Base-by-base conservation (phyloP, 345 rosid species). In the Brassica carinata region DNA sequence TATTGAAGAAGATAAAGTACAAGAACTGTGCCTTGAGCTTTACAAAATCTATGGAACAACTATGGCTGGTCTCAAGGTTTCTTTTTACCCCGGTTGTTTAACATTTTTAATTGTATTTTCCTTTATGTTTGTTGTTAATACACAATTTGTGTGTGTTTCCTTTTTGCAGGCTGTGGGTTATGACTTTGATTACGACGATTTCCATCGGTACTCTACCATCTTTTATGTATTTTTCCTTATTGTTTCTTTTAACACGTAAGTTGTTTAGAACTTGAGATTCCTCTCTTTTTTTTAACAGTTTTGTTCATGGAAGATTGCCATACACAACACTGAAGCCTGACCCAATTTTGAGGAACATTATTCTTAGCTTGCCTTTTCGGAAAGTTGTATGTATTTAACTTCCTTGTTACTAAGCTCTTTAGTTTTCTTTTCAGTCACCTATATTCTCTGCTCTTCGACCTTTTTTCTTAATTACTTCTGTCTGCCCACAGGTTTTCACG, bases 1-100 rank as follows among this genome's bases (percentile, higher is more conserved):
- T 45, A 76, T 93, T 2, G 90, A 90, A 75, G 83, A 81, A 81
- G 86, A 81, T 74, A 86, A 75, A 78, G 88, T 95, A 40, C 86
- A 87, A 40, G 93, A 89, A 73, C 69, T 93, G 64, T 91, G 96
- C 63, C 72, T 78, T 69, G 84, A 91, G 0, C 85, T 93, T 77
- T 95, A 95, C 75, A 90, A 89, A 85, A 73, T 88, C 77, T 96
- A 90, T 83, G 99, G 99, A 18, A 96, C 99, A 34, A 92, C 98
- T 72, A 86, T 93, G 99, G 97, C 99, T 82, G 99, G 99, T 79
- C 93, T 96, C 71, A 86, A 83, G 94, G 99, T 93, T 85, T 76
- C 64, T 55, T 10, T 66, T 43, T 10, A 40, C 8, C 45, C 45
- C 45, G 11, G 45, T 38, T 38, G 11, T 38, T 38, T 38, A 6